These are phyloP conservation scores for Didymella segeticola DNA, from an alignment of 2,329 filamentous ascomycete species.

Conservation along the genomic window DNA sequence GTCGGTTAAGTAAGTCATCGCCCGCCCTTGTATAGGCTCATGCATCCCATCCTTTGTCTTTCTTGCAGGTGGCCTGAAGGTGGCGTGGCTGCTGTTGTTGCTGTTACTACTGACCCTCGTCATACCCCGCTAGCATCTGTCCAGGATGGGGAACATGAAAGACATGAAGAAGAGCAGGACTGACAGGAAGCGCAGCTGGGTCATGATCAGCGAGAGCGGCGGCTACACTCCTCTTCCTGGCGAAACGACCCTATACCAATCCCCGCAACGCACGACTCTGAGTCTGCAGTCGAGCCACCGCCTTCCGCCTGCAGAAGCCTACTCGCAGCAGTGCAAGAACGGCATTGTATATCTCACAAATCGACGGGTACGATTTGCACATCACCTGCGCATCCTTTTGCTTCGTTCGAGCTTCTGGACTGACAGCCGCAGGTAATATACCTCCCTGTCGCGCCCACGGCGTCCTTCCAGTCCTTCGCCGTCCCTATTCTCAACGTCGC, in stretches of 20 bases:
- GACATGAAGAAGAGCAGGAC: conserved; percentile 40
- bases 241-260: conserved; percentile 82
- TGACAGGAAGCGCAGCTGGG: conserved; percentile 70
- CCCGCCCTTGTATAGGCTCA: conserved; percentile 15
- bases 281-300: conserved; percentile 75
- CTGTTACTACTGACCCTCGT: conserved; percentile 16
- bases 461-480: conserved; percentile 82
- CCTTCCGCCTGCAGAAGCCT: conserved; percentile 67
- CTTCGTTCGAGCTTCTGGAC: background rate
- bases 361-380: conserved; percentile 69
- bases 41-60: too few relatives aligned
- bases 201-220: conserved; percentile 78
- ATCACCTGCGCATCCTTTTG: too few relatives aligned
- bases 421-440: conserved; percentile 74
- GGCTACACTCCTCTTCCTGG: conserved; percentile 85
- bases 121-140: conserved; percentile 20
- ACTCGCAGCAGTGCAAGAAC: conserved; percentile 74
- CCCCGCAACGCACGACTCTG: conserved; percentile 78
- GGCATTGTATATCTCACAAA: conserved; percentile 85
- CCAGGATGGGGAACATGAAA: conserved; percentile 25
- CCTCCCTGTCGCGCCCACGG: conserved; percentile 73
- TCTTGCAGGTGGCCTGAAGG: conserved; percentile 11
- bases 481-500: conserved; percentile 85
- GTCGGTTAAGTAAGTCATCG: conserved; percentile 50
- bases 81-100: background rate